Base-by-base conservation (phyloP, 768 basidiomycete species). In the Boletus patriciae region DNA sequence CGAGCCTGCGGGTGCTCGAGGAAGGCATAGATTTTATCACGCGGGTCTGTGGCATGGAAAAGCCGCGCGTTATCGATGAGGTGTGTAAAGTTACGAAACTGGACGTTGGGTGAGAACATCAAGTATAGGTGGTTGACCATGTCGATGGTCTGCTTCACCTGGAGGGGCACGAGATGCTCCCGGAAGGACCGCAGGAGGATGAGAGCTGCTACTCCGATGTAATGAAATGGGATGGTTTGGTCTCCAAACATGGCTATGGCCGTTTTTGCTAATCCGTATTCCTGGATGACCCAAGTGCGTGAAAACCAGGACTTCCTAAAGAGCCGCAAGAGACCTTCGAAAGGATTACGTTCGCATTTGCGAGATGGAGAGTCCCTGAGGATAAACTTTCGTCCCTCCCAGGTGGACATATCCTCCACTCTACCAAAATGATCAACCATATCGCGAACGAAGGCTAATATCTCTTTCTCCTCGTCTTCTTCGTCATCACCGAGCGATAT, bases 1-100 rank as follows among this genome's bases (percentile, higher is more conserved):
- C 31, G 42, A 11, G 51, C 42, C 11, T 23, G 51, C 23, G n/a
- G 8, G 51, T 44, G 51, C 6, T 46, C 57, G 25, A 58, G 44
- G 18, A 58, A 54, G 31, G 57, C 57, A 43, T 46, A 56, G 18
- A 58, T 47, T 34, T 55, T 55, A 36, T 58, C 57, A 18, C 54
- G 57, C 11, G 46, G 53, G 45, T 58, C 54, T 6, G 54, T 58
- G 12, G 46, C 45, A 43, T 58, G 50, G 51, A 52, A 57, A 31
- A 44, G 42, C 19, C 51, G 51, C 21, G 51, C 42, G 23, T 52
- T 25, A 23, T 52, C 51, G 42, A 52, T 44, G 42, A 52, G 51
- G n/a, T 52, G 51, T 9, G 51, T 44, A 12, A 52, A 52, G 33
- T 52, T 52, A 13, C 51, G 51, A 21, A 52, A 16, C 11, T 15